Conservation (phyloP, 2,329 filamentous ascomycete species). For the Xylariales sp. region DNA sequence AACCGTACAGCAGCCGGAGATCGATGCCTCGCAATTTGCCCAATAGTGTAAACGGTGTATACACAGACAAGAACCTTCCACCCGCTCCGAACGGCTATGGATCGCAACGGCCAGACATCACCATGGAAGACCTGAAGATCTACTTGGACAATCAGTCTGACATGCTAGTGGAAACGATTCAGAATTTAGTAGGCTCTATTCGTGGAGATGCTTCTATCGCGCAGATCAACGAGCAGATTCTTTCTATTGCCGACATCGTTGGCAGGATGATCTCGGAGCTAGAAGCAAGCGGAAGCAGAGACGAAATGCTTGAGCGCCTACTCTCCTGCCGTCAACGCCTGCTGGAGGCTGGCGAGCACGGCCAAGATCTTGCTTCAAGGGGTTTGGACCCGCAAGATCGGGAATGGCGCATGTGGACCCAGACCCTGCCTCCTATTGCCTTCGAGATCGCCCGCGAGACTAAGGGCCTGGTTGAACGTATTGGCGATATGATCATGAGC, state of each 20-base stretch:
- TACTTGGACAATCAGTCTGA: conserved; percentile 83
- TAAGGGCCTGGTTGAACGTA: conserved; percentile 63
- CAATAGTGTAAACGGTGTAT: conserved; percentile 29
- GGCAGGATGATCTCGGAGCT: conserved; percentile 65
- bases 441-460: conserved; percentile 81
- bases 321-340: conserved; percentile 62
- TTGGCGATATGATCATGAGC: conserved; percentile 32
- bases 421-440: conserved; percentile 75
- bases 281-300: conserved; percentile 48
- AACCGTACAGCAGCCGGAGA: conserved; percentile 27
- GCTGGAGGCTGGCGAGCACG: conserved; percentile 57
- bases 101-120: conserved; percentile 29
- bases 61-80: conserved; percentile 29
- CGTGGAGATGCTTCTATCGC: conserved; percentile 60
- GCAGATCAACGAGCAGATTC: conserved; percentile 66
- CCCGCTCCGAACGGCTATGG: conserved; percentile 34
- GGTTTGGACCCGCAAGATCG: conserved; percentile 47
- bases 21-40: conserved; percentile 5
- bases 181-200: conserved; percentile 72
- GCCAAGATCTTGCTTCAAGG: conserved; percentile 51
- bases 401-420: conserved; percentile 61
- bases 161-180: conserved; percentile 72
- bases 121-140: conserved; percentile 54
- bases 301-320: conserved; percentile 52
- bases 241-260: conserved; percentile 66